phyloP scores from a whole-genome alignment of 2,329 filamentous ascomycete genomes.

The Xylariaceae sp. region DNA sequence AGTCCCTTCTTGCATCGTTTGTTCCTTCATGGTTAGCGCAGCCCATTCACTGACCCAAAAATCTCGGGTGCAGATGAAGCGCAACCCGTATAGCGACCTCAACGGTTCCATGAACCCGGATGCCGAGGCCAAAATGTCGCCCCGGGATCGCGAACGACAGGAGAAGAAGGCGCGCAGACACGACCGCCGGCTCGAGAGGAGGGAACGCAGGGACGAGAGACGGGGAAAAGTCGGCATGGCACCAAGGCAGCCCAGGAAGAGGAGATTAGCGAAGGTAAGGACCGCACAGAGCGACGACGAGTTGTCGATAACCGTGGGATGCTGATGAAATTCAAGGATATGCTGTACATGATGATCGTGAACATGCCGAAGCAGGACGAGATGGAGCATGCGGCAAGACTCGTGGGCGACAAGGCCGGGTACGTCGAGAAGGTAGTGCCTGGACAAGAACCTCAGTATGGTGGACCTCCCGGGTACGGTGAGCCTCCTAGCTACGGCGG shows the following conservation, averaged over 20 bases:
- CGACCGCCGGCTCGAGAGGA: not conserved
- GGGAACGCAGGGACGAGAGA: conserved; percentile 1
- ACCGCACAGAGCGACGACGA: too few species aligned
- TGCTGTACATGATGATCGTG: conserved; percentile 47
- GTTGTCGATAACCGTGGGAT: not conserved
- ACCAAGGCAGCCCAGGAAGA: not conserved
- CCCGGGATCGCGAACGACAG: not conserved
- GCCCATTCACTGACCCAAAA: conserved; percentile 1
- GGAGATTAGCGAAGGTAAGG: not conserved
- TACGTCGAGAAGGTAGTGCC: too few species aligned
- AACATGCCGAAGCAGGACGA: conserved; percentile 44
- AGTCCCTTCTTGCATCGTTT: not conserved
- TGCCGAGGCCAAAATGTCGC: not conserved
- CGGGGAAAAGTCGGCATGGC: conserved; percentile 6
- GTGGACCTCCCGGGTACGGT: not conserved
- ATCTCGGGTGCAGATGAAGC: not conserved
- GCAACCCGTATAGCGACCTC: not conserved
- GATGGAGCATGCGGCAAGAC: conserved; percentile 20
- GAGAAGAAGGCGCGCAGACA: not conserved
- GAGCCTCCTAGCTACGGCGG: not conserved
- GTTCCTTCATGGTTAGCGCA: too few species aligned
- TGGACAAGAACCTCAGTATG: too few species aligned
- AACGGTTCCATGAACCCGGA: not conserved
- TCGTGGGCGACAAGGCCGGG: conserved; percentile 1
- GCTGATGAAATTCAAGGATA: conserved; percentile 30